A percentile compares a stretch with the other conserved stretches of the same genome.
phyloP scores from a whole-genome alignment of 176 grass and related monocot species.

The Eleusine indica region DNA sequence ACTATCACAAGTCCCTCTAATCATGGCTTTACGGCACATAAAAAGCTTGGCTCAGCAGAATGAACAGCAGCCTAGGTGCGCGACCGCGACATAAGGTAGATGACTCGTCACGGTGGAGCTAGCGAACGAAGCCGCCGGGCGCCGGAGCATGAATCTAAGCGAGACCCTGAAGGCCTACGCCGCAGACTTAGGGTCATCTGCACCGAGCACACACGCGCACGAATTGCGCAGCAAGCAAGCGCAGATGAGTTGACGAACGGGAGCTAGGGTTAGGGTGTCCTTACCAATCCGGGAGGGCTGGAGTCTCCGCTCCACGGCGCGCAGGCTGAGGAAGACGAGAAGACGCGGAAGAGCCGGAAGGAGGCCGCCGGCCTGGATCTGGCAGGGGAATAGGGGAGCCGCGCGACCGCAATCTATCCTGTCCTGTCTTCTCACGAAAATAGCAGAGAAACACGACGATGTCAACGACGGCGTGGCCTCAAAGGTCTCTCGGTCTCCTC shows the following conservation, averaged over 20 bases:
- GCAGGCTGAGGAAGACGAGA: not conserved
- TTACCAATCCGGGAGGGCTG: not conserved
- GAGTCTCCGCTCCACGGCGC: not conserved
- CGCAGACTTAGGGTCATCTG: conserved; percentile 18
- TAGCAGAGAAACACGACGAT: not conserved
- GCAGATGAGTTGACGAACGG: not conserved
- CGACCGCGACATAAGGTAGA: not conserved
- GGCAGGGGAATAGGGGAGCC: not conserved
- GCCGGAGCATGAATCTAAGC: not conserved
- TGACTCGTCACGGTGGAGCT: too few species aligned
- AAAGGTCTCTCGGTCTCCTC: not conserved
- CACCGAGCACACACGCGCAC: not conserved
- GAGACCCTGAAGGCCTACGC: not conserved
- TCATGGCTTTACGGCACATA: not conserved
- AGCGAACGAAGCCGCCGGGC: not conserved
- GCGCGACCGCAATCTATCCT: not conserved
- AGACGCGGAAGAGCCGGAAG: not conserved
- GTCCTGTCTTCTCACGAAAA: not conserved
- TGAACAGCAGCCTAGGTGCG: not conserved
- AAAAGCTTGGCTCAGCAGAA: not conserved
- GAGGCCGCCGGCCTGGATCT: not conserved
- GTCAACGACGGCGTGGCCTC: not conserved
- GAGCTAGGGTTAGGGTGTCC: not conserved
- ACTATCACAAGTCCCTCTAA: too few species aligned
- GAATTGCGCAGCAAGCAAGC: not conserved